Percentiles rank a stretch among this genome's conserved stretches.
phyloP scores from a whole-genome alignment of 2,329 filamentous ascomycete species.

The Leptographium flavum region DNA sequence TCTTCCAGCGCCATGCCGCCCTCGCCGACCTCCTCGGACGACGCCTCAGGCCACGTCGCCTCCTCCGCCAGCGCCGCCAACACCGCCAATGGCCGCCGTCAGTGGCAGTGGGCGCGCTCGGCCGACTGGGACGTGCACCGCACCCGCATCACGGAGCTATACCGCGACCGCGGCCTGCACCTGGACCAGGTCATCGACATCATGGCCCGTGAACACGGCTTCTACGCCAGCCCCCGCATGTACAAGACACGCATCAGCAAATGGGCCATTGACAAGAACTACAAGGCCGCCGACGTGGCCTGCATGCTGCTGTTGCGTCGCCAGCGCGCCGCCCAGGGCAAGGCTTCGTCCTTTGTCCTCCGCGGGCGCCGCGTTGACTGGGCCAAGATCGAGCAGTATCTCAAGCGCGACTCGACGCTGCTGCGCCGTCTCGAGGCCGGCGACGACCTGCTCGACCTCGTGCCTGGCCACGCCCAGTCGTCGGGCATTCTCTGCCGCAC shows the following conservation, averaged over 20 bases:
- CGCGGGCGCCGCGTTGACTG: constrained; percentile 16
- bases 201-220: constrained; percentile 14
- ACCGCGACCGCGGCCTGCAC: constrained; percentile 13
- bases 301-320: constrained; percentile 14
- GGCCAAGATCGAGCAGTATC: constrained; percentile 15
- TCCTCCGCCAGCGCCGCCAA: too few species aligned
- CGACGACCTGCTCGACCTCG: constrained; percentile 8
- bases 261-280: constrained; percentile 20
- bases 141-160: constrained; percentile 15
- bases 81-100: constrained; percentile 4
- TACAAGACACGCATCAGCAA: constrained; percentile 20
- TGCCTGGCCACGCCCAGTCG: constrained; percentile 6
- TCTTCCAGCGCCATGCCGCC: neutral
- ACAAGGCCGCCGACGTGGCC: constrained; percentile 17
- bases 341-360: constrained; percentile 13
- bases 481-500: constrained; percentile 14
- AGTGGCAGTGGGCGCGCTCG: constrained; percentile 7
- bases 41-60: neutral
- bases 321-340: constrained; percentile 13
- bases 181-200: constrained; percentile 15
- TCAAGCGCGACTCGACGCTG: constrained; percentile 15
- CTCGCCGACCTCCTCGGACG: constrained; percentile 2
- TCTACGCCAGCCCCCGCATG: constrained; percentile 19
- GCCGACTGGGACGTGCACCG: constrained; percentile 16
- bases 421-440: constrained; percentile 8